Evolutionary conservation across 164 flowering plant species (phyloP).

Genomic region (Akebia trifoliata): DNA sequence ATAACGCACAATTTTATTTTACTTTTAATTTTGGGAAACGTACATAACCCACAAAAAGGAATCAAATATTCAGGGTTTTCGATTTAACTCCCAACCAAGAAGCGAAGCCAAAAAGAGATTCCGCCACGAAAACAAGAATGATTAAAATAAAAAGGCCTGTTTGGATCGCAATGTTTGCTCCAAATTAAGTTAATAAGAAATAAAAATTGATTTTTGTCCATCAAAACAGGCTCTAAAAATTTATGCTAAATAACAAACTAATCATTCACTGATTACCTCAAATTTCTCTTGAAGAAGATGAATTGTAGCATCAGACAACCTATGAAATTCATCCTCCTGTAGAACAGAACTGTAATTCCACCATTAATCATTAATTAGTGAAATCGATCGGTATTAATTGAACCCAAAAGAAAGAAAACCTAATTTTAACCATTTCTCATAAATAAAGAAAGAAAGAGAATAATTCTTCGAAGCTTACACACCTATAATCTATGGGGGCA

Average conservation of each 20-base stretch:
- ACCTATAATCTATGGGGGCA: constrained; percentile 18
- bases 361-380: background rate
- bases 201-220: background rate
- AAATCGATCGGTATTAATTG: background rate
- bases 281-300: constrained; percentile 71
- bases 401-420: no score
- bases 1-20: no score
- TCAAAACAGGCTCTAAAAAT: background rate
- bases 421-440: no score
- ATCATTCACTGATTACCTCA: constrained; percentile 43
- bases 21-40: no score
- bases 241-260: background rate
- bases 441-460: background rate
- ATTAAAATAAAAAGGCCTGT: no score
- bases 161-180: no score
- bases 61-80: no score
- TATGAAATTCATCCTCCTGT: constrained; percentile 78
- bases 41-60: no score
- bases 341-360: constrained; percentile 49
- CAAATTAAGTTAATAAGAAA: no score
- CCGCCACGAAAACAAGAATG: no score
- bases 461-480: background rate
- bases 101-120: no score
- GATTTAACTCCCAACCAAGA: no score
- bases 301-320: constrained; percentile 69